Evolutionary conservation across 2,329 filamentous ascomycete species (phyloP).

Genomic region (Drechmeria coniospora): DNA sequence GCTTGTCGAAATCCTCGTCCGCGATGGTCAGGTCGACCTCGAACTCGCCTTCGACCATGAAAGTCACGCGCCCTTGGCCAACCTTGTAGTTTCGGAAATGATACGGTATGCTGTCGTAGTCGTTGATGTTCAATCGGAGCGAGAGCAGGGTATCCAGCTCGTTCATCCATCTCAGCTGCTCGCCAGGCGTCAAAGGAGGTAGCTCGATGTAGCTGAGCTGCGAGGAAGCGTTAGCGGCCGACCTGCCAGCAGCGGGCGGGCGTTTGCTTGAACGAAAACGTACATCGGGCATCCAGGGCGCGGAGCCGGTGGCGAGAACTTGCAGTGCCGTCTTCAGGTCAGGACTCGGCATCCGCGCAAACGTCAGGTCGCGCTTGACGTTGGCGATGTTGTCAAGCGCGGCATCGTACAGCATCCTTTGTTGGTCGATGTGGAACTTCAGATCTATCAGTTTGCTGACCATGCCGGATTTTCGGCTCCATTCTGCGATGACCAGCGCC

Average conservation of each 20-base stretch:
- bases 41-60: constrained; percentile 69
- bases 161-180: constrained; percentile 59
- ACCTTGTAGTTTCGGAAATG: constrained; percentile 67
- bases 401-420: constrained; percentile 43
- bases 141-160: constrained; percentile 74
- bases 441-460: constrained; percentile 84
- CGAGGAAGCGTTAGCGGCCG: constrained; percentile 1
- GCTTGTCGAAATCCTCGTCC: constrained; percentile 65
- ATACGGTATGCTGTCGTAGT: constrained; percentile 59
- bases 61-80: constrained; percentile 76
- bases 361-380: constrained; percentile 56
- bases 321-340: constrained; percentile 84
- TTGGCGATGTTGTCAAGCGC: constrained; percentile 50
- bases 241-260: too few relatives aligned
- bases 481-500: constrained; percentile 75
- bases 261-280: constrained; percentile 14
- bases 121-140: constrained; percentile 70
- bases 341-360: constrained; percentile 69
- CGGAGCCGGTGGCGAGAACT: constrained; percentile 63
- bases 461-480: constrained; percentile 64
- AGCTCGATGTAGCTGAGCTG: constrained; percentile 65
- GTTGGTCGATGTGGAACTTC: constrained; percentile 53
- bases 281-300: constrained; percentile 66
- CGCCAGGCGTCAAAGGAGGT: constrained; percentile 52
- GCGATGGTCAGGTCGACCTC: constrained; percentile 87